Percentiles rank a stretch among this genome's conserved stretches.
Conservation (phyloP, 2,329 filamentous ascomycete genomes). For the Meredithiella fracta region DNA sequence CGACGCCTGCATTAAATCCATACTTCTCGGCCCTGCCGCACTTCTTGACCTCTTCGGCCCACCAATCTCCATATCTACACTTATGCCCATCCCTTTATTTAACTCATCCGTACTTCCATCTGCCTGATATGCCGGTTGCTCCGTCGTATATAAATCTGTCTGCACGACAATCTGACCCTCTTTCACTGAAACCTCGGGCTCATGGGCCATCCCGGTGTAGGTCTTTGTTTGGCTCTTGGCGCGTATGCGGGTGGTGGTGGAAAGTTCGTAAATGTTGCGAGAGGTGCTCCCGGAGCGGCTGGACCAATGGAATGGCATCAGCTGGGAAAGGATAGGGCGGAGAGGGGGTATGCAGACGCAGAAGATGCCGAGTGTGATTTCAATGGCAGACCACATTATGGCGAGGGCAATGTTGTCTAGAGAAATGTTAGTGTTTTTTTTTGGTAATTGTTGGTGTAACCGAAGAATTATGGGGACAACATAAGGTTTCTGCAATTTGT, state of each 20-base stretch:
- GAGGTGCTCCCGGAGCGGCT: background rate
- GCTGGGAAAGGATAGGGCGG: constrained; percentile 16
- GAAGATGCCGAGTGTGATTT: constrained; percentile 21
- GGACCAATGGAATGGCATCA: constrained; percentile 5
- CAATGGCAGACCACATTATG: constrained; percentile 21
- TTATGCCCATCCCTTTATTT: no score
- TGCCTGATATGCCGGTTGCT: constrained; percentile 3
- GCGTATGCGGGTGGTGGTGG: background rate
- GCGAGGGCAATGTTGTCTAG: constrained; percentile 19
- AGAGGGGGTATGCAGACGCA: constrained; percentile 22
- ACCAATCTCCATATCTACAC: no score
- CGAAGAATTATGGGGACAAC: background rate
- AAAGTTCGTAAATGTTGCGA: constrained; percentile 10
- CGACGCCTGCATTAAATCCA: constrained; percentile 1
- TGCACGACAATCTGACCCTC: constrained; percentile 8
- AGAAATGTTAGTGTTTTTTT: no score
- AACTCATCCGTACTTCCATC: constrained; percentile 9
- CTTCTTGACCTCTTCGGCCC: background rate
- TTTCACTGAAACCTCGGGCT: constrained; percentile 1
- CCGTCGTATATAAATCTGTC: constrained; percentile 5
- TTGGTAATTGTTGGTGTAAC: background rate
- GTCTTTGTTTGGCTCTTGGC: background rate
- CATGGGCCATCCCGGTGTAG: background rate
- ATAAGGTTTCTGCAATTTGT: background rate
- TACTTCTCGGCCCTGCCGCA: background rate